These are phyloP conservation scores for Acanthochlamys bracteata DNA, from an alignment of 106 monocot species.

Conservation along the genomic window DNA sequence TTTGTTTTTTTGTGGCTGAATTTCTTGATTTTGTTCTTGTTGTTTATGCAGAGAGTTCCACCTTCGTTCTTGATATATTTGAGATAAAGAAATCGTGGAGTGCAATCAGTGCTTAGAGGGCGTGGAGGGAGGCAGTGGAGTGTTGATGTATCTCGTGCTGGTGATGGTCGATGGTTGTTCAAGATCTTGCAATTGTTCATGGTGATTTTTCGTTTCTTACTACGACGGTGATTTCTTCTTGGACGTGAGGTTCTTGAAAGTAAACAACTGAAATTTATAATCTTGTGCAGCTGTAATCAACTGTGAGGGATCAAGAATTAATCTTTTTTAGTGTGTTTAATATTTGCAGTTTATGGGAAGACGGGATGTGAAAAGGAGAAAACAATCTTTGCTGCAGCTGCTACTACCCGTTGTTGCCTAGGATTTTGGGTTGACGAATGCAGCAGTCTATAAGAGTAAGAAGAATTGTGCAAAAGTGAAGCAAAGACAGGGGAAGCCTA, in stretches of 20 bases:
- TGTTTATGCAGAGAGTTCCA: background rate
- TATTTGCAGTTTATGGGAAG: conserved; percentile 4
- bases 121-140: background rate
- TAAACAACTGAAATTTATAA: background rate
- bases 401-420: too few relatives aligned
- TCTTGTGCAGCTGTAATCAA: too few relatives aligned
- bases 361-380: conserved; percentile 3
- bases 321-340: background rate
- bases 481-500: background rate
- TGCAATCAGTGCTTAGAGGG: background rate
- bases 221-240: background rate
- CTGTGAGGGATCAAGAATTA: background rate
- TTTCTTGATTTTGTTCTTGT: too few relatives aligned
- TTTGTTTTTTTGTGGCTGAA: too few relatives aligned
- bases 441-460: background rate
- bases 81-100: background rate
- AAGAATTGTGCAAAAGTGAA: background rate
- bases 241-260: background rate
- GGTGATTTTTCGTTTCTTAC: conserved; percentile 5
- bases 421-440: background rate
- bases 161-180: conserved; percentile 1
- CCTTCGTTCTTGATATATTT: conserved; percentile 1
- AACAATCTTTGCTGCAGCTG: background rate
- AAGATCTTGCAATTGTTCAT: background rate
- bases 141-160: background rate